Percentiles rank a stretch among this genome's conserved stretches.
Conservation (phyloP, 2,329 filamentous ascomycete genomes). For the Colletotrichum musae region DNA sequence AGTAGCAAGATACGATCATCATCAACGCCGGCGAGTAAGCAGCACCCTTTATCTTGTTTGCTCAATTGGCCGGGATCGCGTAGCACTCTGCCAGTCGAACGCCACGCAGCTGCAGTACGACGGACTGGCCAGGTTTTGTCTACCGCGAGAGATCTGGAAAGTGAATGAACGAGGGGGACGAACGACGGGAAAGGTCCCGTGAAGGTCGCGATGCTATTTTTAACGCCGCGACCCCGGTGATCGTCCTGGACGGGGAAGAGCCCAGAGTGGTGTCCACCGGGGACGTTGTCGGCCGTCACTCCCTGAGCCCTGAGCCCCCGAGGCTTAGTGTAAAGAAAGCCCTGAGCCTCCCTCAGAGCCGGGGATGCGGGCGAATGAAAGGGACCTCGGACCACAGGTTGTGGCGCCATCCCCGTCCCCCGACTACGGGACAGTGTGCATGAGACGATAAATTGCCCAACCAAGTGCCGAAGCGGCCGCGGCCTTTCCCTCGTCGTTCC, state of each 20-base stretch:
- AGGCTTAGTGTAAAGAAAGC: no score
- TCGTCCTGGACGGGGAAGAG: constrained; percentile 28
- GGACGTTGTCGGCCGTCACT: constrained; percentile 45
- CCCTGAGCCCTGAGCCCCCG: constrained; percentile 42
- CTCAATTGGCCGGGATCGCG: constrained; percentile 13
- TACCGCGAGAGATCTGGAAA: constrained; percentile 9
- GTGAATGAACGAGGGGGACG: background rate
- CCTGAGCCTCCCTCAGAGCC: constrained; percentile 43
- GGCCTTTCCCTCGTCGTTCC: background rate
- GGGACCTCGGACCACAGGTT: constrained; percentile 6
- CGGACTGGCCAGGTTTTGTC: background rate
- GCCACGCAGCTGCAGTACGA: constrained; percentile 18
- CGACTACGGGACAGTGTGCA: constrained; percentile 13
- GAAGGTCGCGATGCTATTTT: constrained; percentile 33
- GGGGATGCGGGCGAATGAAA: constrained; percentile 22
- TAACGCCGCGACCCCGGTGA: constrained; percentile 32
- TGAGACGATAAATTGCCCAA: constrained; percentile 18
- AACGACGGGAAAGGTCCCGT: constrained; percentile 13
- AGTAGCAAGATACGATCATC: no score
- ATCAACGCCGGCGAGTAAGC: background rate
- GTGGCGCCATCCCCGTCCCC: constrained; percentile 9
- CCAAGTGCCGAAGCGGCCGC: constrained; percentile 19
- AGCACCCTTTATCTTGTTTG: constrained; percentile 6
- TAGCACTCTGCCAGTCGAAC: constrained; percentile 5
- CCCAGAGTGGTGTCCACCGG: constrained; percentile 9